Evolutionary conservation across 257 asterid genomes (phyloP).

Genomic region (Striga asiatica): DNA sequence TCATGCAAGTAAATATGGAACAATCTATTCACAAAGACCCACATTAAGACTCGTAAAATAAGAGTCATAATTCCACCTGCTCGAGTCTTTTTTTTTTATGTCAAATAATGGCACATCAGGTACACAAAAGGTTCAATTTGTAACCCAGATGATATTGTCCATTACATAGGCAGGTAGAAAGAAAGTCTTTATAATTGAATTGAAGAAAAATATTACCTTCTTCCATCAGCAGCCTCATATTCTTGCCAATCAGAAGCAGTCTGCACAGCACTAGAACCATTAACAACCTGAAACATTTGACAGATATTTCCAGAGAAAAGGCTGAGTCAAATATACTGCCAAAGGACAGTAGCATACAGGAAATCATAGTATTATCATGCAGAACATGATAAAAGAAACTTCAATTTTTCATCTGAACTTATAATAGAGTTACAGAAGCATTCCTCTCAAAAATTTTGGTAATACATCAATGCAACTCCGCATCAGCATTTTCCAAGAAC

Average conservation of each 20-base stretch:
- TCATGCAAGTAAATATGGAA: neutral
- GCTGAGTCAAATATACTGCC: neutral
- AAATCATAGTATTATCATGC: neutral
- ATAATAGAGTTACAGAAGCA: neutral
- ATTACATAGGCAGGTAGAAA: neutral
- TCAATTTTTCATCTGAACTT: neutral
- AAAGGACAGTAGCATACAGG: slow-evolving; percentile 6
- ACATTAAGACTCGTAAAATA: slow-evolving; percentile 5
- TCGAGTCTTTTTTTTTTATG: slow-evolving; percentile 5
- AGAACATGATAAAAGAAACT: neutral
- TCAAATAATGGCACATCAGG: slow-evolving; percentile 7
- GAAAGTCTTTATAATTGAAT: slow-evolving; percentile 5
- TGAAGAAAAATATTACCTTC: slow-evolving; percentile 42
- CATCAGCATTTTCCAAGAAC: too few relatives aligned
- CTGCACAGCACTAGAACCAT: slow-evolving; percentile 33
- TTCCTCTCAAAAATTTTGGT: neutral
- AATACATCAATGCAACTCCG: neutral
- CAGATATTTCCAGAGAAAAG: neutral
- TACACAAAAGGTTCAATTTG: neutral
- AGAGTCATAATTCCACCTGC: neutral
- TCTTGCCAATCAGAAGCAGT: slow-evolving; percentile 91
- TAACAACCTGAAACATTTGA: slow-evolving; percentile 26
- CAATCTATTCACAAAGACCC: neutral
- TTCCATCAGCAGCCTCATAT: slow-evolving; percentile 80
- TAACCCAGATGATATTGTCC: neutral